A percentile compares a stretch with the other conserved stretches of the same genome.
phyloP scores from a whole-genome alignment of 1,139 yeast genomes.

The Blastobotrys ciferrii region DNA sequence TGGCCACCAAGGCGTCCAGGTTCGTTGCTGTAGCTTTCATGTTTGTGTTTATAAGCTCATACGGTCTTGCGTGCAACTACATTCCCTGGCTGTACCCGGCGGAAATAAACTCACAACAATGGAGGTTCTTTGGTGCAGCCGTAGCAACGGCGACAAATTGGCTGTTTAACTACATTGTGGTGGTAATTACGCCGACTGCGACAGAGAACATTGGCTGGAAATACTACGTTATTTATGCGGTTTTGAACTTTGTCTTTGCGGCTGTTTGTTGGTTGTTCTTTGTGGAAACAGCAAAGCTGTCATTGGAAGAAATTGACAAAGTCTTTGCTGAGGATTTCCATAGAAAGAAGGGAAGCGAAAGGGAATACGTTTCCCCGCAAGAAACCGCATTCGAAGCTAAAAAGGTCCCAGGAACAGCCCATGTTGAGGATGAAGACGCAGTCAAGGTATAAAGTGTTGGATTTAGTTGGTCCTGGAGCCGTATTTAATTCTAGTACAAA shows the following conservation, averaged over 20 bases:
- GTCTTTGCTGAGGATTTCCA: slow-evolving; percentile 28
- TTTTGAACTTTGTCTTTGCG: slow-evolving; percentile 26
- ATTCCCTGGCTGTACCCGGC: slow-evolving; percentile 4
- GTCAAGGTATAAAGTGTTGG: no score
- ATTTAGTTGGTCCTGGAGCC: no score
- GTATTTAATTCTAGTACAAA: no score
- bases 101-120: slow-evolving; percentile 4
- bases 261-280: slow-evolving; percentile 42
- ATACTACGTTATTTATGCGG: slow-evolving; percentile 39
- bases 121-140: slow-evolving; percentile 3
- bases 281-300: slow-evolving; percentile 43
- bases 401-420: neutral
- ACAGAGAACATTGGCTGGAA: slow-evolving; percentile 38
- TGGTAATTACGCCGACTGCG: slow-evolving; percentile 39
- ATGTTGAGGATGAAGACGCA: slow-evolving; percentile 1
- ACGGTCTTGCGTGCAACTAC: slow-evolving; percentile 1
- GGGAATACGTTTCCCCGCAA: slow-evolving; percentile 2
- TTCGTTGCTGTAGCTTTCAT: slow-evolving; percentile 27
- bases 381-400: slow-evolving; percentile 3
- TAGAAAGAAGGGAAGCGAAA: neutral
- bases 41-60: slow-evolving; percentile 7
- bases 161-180: slow-evolving; percentile 8
- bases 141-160: slow-evolving; percentile 6
- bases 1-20: slow-evolving; percentile 12
- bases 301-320: slow-evolving; percentile 46